phyloP scores from a whole-genome alignment of 352 stramenopile genomes.

The Pythium insidiosum region DNA sequence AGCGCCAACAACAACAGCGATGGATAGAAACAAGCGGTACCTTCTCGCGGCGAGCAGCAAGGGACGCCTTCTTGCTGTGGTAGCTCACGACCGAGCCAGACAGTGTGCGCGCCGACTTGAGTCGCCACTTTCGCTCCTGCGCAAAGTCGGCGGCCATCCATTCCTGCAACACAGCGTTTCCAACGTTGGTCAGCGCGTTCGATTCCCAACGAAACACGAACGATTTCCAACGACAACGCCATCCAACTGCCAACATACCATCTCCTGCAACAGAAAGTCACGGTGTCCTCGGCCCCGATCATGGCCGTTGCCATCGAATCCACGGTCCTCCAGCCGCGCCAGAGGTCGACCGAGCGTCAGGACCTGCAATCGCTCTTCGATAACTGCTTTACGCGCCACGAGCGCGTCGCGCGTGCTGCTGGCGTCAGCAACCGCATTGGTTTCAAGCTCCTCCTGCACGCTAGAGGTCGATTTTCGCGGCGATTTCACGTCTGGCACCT shows the following conservation, averaged over 20 bases:
- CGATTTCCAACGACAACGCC: not conserved
- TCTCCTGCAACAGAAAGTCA: constrained; percentile 79
- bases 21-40: constrained; percentile 7
- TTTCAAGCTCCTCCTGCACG: constrained; percentile 5
- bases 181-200: too few relatives aligned
- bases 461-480: constrained; percentile 3
- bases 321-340: constrained; percentile 18
- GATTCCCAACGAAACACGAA: too few relatives aligned
- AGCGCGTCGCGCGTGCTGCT: constrained; percentile 23
- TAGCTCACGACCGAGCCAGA: constrained; percentile 47
- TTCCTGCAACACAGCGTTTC: constrained; percentile 8
- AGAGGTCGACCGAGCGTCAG: constrained; percentile 47
- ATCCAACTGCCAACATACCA: constrained; percentile 19
- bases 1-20: not conserved
- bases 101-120: constrained; percentile 68
- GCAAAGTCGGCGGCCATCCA: constrained; percentile 93
- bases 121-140: constrained; percentile 84
- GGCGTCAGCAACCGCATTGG: not conserved
- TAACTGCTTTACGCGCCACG: constrained; percentile 22
- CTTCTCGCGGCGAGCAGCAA: constrained; percentile 24
- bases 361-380: constrained; percentile 30
- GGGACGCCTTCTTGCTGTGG: constrained; percentile 37
- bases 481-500: constrained; percentile 20
- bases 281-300: constrained; percentile 36
- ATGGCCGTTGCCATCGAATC: constrained; percentile 27